Evolutionary conservation across 1,284 basidiomycete genomes (phyloP).

Genomic region (Leccinum solheimii): DNA sequence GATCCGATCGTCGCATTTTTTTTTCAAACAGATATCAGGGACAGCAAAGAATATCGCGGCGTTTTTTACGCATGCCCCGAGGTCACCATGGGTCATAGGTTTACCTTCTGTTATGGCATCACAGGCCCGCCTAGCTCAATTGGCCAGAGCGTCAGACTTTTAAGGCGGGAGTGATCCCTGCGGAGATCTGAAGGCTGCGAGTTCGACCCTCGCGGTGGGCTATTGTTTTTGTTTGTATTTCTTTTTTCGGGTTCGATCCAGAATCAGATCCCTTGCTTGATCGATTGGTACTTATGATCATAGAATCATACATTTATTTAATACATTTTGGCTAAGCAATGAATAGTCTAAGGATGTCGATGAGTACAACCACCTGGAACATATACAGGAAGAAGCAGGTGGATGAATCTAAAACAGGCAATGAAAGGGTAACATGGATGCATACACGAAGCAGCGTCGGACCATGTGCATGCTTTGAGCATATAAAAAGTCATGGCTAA

Average conservation of each 20-base stretch:
- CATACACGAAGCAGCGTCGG: constrained; percentile 4
- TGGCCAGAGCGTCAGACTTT: constrained; percentile 61
- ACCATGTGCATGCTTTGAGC: constrained; percentile 11
- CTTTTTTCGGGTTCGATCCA: background rate
- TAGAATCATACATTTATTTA: constrained; percentile 8
- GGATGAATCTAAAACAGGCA: constrained; percentile 12
- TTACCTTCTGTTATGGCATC: background rate
- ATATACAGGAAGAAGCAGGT: constrained; percentile 17
- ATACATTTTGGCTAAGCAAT: constrained; percentile 18
- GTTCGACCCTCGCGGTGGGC: constrained; percentile 92
- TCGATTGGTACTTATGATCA: background rate
- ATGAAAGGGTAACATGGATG: constrained; percentile 18
- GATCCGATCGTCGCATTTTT: background rate
- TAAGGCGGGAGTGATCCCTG: constrained; percentile 57
- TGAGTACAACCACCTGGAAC: constrained; percentile 18
- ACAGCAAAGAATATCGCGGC: background rate
- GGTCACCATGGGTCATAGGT: background rate
- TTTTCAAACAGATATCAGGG: background rate
- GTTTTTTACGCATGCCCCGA: background rate
- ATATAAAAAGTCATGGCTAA: constrained; percentile 19
- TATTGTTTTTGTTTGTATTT: constrained; percentile 33
- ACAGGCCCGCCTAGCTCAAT: constrained; percentile 57
- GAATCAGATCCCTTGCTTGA: background rate
- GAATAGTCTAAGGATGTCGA: constrained; percentile 26
- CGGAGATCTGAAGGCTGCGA: constrained; percentile 83